Percentiles rank a stretch among this genome's conserved stretches.
Conservation (phyloP, 768 basidiomycete genomes). For the Boletus pseudo-olivaceus region DNA sequence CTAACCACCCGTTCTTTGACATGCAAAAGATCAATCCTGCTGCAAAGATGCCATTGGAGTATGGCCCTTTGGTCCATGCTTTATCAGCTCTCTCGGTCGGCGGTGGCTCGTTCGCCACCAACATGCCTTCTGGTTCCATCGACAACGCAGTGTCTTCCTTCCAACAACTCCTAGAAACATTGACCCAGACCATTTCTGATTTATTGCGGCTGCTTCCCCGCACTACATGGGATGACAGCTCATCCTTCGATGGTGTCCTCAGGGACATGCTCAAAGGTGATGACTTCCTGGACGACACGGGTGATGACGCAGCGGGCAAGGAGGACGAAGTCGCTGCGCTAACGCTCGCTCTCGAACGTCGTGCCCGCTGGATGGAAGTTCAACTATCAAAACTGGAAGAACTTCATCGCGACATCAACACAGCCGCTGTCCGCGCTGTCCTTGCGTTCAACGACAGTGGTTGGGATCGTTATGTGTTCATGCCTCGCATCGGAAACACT, state of each 20-base stretch:
- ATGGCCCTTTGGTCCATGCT: slow-evolving; percentile 82
- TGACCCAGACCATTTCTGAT: slow-evolving; percentile 89
- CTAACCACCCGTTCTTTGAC: slow-evolving; percentile 75
- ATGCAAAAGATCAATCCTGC: slow-evolving; percentile 65
- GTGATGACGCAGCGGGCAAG: slow-evolving; percentile 58
- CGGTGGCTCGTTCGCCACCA: slow-evolving; percentile 74
- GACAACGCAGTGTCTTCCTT: slow-evolving; percentile 89
- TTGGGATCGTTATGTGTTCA: slow-evolving; percentile 68
- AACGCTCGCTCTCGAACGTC: slow-evolving; percentile 78
- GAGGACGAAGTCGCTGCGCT: slow-evolving; percentile 85
- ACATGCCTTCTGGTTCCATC: slow-evolving; percentile 83
- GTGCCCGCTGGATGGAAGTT: slow-evolving; percentile 93
- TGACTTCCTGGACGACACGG: slow-evolving; percentile 76
- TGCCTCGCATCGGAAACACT: slow-evolving; percentile 70
- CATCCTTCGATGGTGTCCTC: slow-evolving; percentile 81
- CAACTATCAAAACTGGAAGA: slow-evolving; percentile 87
- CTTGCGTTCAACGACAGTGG: slow-evolving; percentile 82
- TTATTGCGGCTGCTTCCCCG: slow-evolving; percentile 80
- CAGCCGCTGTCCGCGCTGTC: slow-evolving; percentile 78
- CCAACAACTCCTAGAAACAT: slow-evolving; percentile 82
- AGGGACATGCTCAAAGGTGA: slow-evolving; percentile 88
- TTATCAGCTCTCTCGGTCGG: slow-evolving; percentile 83
- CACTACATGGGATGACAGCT: slow-evolving; percentile 88
- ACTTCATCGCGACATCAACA: slow-evolving; percentile 86
- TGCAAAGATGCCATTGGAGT: slow-evolving; percentile 79